These are phyloP conservation scores for Leishmania major DNA, from an alignment of 208 protist species.

Conservation along the genomic window DNA sequence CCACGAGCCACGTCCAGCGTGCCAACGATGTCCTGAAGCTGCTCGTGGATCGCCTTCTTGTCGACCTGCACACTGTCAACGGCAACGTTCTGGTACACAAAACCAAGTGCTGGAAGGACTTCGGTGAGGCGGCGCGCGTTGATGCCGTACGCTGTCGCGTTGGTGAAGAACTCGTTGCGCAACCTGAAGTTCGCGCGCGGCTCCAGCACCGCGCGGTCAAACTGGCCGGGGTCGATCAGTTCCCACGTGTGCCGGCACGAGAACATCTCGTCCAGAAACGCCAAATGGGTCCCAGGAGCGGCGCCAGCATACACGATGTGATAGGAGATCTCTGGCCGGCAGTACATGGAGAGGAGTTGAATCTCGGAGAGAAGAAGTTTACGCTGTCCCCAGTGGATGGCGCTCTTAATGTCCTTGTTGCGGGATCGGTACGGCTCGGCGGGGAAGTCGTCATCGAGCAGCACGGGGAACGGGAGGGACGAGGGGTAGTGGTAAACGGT, in stretches of 20 bases:
- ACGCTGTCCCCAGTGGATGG: constrained; percentile 96
- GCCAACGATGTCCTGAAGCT: constrained; percentile 76
- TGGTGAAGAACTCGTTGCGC: constrained; percentile 95
- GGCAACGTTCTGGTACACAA: constrained; percentile 61
- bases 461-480: constrained; percentile 61
- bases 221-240: constrained; percentile 94
- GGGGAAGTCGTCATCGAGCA: constrained; percentile 75
- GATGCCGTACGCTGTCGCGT: constrained; percentile 91
- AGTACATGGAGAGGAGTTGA: constrained; percentile 92
- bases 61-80: constrained; percentile 37
- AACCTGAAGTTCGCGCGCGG: constrained; percentile 73
- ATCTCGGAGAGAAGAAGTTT: constrained; percentile 96
- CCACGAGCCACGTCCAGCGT: constrained; percentile 84
- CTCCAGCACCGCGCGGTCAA: constrained; percentile 73
- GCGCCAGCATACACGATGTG: constrained; percentile 96
- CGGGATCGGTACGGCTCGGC: constrained; percentile 84
- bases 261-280: constrained; percentile 91
- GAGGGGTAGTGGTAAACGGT: constrained; percentile 87
- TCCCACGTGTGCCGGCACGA: constrained; percentile 89
- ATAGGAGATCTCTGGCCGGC: constrained; percentile 65
- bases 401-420: constrained; percentile 83
- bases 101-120: constrained; percentile 54
- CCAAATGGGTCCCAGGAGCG: constrained; percentile 94
- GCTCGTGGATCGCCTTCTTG: constrained; percentile 63
- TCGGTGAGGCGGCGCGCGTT: constrained; percentile 76